phyloP scores from a whole-genome alignment of 148 eudicot species.

The Heliosperma pusillum region DNA sequence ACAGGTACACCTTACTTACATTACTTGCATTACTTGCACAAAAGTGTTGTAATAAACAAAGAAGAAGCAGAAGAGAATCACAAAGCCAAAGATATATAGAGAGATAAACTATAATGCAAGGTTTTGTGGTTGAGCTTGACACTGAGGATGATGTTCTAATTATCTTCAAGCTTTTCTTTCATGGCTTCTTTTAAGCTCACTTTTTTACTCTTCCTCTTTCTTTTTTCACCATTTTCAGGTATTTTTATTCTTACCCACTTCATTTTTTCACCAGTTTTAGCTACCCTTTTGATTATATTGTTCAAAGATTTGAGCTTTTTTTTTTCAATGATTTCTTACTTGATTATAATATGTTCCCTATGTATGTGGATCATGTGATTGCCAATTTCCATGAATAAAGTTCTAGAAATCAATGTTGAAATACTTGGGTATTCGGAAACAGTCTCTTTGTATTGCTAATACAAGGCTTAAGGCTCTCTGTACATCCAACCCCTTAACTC shows the following conservation, averaged over 20 bases:
- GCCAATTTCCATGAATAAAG: too few species aligned
- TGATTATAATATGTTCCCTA: too few species aligned
- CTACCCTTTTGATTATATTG: conserved; percentile 16
- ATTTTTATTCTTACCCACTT: conserved; percentile 26
- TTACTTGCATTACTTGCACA: conserved; percentile 12
- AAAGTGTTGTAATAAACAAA: background rate
- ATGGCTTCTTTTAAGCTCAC: conserved; percentile 53
- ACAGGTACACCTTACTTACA: background rate
- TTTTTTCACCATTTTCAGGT: conserved; percentile 34
- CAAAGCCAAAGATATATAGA: background rate
- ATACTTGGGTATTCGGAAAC: too few species aligned
- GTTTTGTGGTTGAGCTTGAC: conserved; percentile 28
- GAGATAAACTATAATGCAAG: conserved; percentile 29
- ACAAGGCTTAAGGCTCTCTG: too few species aligned
- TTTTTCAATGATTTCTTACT: background rate
- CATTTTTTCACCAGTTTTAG: conserved; percentile 16
- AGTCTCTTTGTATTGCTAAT: too few species aligned
- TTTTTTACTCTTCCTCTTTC: conserved; percentile 30
- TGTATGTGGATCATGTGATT: too few species aligned
- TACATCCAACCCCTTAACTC: too few species aligned
- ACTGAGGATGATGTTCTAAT: conserved; percentile 44
- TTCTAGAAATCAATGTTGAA: too few species aligned
- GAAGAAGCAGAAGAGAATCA: conserved; percentile 12
- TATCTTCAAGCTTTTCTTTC: conserved; percentile 44
- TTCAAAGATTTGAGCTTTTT: conserved; percentile 10